These are phyloP conservation scores for Coriolopsis trogii DNA, from an alignment of 1,284 basidiomycete species.

Conservation along the genomic window DNA sequence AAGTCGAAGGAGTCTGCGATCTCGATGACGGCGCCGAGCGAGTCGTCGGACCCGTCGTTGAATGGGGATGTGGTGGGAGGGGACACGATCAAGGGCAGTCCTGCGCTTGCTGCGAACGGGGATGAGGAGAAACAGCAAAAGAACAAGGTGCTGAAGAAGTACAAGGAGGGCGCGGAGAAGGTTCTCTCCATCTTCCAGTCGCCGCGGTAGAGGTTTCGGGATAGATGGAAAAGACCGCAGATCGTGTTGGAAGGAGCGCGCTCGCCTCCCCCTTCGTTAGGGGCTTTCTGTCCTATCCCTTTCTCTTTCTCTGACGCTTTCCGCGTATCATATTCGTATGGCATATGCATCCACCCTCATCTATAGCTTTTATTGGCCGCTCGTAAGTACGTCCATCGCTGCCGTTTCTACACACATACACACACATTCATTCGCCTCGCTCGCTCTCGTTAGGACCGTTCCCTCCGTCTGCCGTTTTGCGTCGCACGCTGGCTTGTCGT, in stretches of 20 bases:
- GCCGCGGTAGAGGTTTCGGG: slow-evolving; percentile 37
- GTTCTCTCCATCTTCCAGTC: slow-evolving; percentile 76
- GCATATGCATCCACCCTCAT: slow-evolving; percentile 32
- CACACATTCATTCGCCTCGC: slow-evolving; percentile 22
- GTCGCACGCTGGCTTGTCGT: background rate
- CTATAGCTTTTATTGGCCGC: slow-evolving; percentile 31
- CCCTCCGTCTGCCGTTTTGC: background rate
- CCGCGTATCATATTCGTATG: slow-evolving; percentile 29
- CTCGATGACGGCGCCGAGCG: slow-evolving; percentile 61
- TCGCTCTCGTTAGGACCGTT: slow-evolving; percentile 29
- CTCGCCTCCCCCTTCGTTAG: slow-evolving; percentile 5
- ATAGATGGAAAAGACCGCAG: background rate
- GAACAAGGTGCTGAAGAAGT: slow-evolving; percentile 78
- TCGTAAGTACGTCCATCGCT: slow-evolving; percentile 17
- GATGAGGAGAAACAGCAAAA: slow-evolving; percentile 51
- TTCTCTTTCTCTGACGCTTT: slow-evolving; percentile 19
- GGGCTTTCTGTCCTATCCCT: slow-evolving; percentile 19
- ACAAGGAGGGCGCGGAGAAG: slow-evolving; percentile 82
- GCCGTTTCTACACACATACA: slow-evolving; percentile 1
- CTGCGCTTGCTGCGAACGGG: slow-evolving; percentile 35
- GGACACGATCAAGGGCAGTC: slow-evolving; percentile 27
- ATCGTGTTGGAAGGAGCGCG: background rate
- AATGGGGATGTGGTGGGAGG: slow-evolving; percentile 45
- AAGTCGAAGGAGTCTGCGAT: slow-evolving; percentile 77
- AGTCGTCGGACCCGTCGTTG: slow-evolving; percentile 70